Percentiles rank a stretch among this genome's conserved stretches.
These are phyloP conservation scores for Botryotinia convoluta DNA, from an alignment of 2,329 filamentous ascomycete genomes.

Conservation along the genomic window DNA sequence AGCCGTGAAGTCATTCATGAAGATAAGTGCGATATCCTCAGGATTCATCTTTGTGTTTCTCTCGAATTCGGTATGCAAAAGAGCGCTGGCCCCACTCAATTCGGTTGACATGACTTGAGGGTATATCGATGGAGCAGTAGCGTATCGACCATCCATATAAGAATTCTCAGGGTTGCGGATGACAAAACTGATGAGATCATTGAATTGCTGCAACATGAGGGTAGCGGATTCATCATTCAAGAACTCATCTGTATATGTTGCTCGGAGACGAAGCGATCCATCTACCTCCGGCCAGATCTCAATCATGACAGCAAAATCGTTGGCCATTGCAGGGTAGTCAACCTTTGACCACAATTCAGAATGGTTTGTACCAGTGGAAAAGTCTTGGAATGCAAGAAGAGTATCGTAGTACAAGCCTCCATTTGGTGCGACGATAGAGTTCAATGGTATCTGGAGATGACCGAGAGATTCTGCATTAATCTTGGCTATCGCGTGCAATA, in stretches of 20 bases:
- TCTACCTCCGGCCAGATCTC: slow-evolving; percentile 14
- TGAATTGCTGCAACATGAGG: slow-evolving; percentile 13
- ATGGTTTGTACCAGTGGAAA: background rate
- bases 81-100: background rate
- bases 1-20: background rate
- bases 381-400: slow-evolving; percentile 16
- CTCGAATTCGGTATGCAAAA: slow-evolving; percentile 6
- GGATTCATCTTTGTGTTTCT: slow-evolving; percentile 6
- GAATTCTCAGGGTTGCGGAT: background rate
- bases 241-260: slow-evolving; percentile 9
- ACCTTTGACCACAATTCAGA: slow-evolving; percentile 10
- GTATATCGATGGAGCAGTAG: background rate
- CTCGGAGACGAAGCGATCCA: slow-evolving; percentile 3
- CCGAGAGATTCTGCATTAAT: background rate
- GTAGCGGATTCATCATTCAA: slow-evolving; percentile 8
- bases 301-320: slow-evolving; percentile 13
- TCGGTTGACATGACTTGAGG: background rate
- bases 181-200: slow-evolving; percentile 8
- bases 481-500: background rate
- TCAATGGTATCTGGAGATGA: slow-evolving; percentile 13
- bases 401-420: slow-evolving; percentile 14
- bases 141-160: background rate
- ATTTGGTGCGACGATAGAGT: slow-evolving; percentile 5
- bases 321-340: slow-evolving; percentile 12
- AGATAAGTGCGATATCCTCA: background rate